A percentile compares a stretch with the other conserved stretches of the same genome.
phyloP scores from a whole-genome alignment of 2,329 filamentous ascomycete species.

The Rhytidhysteron rufulum region DNA sequence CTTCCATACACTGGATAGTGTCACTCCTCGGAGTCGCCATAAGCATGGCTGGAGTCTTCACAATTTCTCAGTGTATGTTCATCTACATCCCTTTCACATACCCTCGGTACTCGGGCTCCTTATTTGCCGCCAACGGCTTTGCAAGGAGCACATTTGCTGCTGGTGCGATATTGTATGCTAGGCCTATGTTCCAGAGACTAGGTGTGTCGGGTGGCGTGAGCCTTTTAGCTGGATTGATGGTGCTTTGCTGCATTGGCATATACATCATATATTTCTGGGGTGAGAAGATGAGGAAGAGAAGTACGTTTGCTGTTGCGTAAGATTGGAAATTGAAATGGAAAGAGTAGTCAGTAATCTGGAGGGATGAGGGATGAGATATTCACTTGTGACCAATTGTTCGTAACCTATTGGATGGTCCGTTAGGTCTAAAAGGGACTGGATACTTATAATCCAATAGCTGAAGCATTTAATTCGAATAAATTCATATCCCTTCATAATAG shows the following conservation, averaged over 20 bases:
- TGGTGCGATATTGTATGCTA: conserved; percentile 56
- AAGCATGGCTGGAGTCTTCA: conserved; percentile 40
- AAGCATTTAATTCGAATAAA: too few relatives aligned
- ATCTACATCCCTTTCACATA: conserved; percentile 64
- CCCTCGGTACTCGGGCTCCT: conserved; percentile 43
- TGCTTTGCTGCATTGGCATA: conserved; percentile 49
- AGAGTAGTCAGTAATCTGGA: too few relatives aligned
- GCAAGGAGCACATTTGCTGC: conserved; percentile 54
- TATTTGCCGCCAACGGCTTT: conserved; percentile 61
- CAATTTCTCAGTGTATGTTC: conserved; percentile 45
- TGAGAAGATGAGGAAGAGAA: conserved; percentile 51
- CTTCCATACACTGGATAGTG: conserved; percentile 54
- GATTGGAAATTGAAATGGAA: too few relatives aligned
- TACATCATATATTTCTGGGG: conserved; percentile 57
- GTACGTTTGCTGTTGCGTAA: conserved; percentile 49
- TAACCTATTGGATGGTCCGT: too few relatives aligned
- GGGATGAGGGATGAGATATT: too few relatives aligned
- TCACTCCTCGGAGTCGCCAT: conserved; percentile 51
- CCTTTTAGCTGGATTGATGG: conserved; percentile 49
- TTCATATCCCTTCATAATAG: too few relatives aligned
- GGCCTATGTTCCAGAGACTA: conserved; percentile 56
- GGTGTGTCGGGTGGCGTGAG: conserved; percentile 57
- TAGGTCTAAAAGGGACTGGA: too few relatives aligned
- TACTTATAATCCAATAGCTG: too few relatives aligned
- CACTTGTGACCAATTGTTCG: too few relatives aligned